Evolutionary conservation across 2,329 filamentous ascomycete genomes (phyloP).

Genomic region (Graphilbum sp.): DNA sequence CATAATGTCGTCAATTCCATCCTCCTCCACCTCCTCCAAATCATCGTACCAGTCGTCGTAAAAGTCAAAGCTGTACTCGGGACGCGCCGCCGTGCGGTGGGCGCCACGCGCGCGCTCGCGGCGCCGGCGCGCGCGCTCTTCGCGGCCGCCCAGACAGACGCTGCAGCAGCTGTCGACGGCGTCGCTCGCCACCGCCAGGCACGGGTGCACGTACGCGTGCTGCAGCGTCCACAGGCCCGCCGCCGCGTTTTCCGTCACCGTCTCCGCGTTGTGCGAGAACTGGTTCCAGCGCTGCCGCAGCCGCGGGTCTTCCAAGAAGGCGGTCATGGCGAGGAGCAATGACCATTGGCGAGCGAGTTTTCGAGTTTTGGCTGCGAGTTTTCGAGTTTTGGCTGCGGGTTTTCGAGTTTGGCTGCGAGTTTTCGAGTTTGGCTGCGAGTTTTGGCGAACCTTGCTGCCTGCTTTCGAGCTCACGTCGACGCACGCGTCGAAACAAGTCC

Average conservation of each 20-base stretch:
- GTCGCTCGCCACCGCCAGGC: constrained; percentile 48
- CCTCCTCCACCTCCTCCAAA: constrained; percentile 16
- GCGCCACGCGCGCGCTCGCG: constrained; percentile 43
- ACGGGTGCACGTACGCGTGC: constrained; percentile 72
- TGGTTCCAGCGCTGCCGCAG: constrained; percentile 89
- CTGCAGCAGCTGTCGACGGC: constrained; percentile 58
- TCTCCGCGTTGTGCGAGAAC: constrained; percentile 67
- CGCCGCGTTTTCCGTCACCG: constrained; percentile 80
- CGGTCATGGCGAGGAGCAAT: constrained; percentile 22
- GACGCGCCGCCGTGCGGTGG: constrained; percentile 34
- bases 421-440: no score
- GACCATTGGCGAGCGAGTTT: no score
- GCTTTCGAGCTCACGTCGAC: no score
- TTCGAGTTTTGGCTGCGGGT: no score
- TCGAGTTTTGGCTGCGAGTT: no score
- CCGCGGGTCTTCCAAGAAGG: constrained; percentile 63
- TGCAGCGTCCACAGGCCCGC: constrained; percentile 80
- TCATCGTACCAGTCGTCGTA: constrained; percentile 90
- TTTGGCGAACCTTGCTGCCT: no score
- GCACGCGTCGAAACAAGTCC: no score
- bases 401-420: no score
- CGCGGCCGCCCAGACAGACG: constrained; percentile 53
- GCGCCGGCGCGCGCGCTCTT: constrained; percentile 54
- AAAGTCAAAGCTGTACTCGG: constrained; percentile 81
- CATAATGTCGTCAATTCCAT: constrained; percentile 20